phyloP scores from a whole-genome alignment of 2,329 filamentous ascomycete species.

The Aspergillus quadrilineatus region DNA sequence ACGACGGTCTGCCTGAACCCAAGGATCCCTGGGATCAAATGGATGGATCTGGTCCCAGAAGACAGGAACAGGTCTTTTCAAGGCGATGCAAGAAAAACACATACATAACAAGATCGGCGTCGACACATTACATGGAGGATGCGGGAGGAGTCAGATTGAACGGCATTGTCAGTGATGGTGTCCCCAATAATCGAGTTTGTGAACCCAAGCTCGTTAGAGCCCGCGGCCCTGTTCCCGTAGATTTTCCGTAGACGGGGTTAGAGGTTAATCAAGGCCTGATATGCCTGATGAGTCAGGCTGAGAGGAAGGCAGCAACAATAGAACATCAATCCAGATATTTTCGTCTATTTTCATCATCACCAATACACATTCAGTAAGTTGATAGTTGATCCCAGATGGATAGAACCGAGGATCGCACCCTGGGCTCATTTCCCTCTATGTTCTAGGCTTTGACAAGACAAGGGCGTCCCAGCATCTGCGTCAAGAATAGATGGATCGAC shows the following conservation, averaged over 20 bases:
- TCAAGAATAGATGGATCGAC: conserved; percentile 1
- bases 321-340: too few species aligned
- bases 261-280: background rate
- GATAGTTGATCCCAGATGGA: background rate
- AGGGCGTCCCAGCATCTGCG: background rate
- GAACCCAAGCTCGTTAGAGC: background rate
- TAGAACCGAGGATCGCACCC: background rate
- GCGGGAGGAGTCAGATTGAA: conserved; percentile 15
- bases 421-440: background rate
- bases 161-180: background rate
- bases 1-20: conserved; percentile 1
- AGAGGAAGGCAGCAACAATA: background rate
- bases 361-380: too few species aligned
- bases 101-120: too few species aligned
- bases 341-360: too few species aligned
- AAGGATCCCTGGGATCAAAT: background rate
- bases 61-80: background rate
- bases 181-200: background rate
- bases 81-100: background rate
- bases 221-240: background rate
- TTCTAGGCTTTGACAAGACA: background rate
- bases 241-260: background rate
- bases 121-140: background rate
- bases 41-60: conserved; percentile 5
- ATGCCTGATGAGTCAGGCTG: too few species aligned